Percentiles rank a stretch among this genome's conserved stretches.
Conservation (phyloP, 164 flowering plant genomes). For the Malania oleifera region DNA sequence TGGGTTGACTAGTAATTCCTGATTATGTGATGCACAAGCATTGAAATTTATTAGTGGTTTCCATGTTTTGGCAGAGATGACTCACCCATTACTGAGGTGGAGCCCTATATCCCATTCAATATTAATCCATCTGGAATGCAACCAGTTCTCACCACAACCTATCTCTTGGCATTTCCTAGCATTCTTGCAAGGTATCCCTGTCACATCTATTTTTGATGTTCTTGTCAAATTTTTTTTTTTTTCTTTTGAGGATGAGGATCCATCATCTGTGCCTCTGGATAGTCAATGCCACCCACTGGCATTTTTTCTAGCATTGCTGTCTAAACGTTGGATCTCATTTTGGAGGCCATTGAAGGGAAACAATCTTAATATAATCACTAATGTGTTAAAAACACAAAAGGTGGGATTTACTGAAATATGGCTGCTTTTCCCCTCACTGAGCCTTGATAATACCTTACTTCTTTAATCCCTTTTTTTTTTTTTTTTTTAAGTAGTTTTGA, state of each 20-base stretch:
- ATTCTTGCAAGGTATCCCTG: slow-evolving; percentile 75
- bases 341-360: too few relatives aligned
- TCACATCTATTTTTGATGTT: not conserved
- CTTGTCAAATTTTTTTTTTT: not conserved
- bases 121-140: slow-evolving; percentile 99
- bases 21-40: slow-evolving; percentile 1
- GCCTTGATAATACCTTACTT: too few relatives aligned
- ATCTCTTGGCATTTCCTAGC: slow-evolving; percentile 81
- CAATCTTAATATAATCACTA: too few relatives aligned
- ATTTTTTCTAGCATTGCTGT: not conserved
- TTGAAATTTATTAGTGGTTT: slow-evolving; percentile 12
- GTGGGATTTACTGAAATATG: too few relatives aligned
- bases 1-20: not conserved
- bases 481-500: too few relatives aligned
- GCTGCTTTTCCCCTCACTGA: too few relatives aligned
- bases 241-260: not conserved
- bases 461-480: too few relatives aligned
- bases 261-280: not conserved
- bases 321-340: too few relatives aligned
- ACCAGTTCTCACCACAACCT: slow-evolving; percentile 85
- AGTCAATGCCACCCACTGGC: not conserved
- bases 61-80: slow-evolving; percentile 51
- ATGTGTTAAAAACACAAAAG: too few relatives aligned
- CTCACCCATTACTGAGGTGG: slow-evolving; percentile 87
- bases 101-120: slow-evolving; percentile 94